Evolutionary conservation across 352 stramenopile genomes (phyloP).

Genomic region (Aphanomyces astaci): DNA sequence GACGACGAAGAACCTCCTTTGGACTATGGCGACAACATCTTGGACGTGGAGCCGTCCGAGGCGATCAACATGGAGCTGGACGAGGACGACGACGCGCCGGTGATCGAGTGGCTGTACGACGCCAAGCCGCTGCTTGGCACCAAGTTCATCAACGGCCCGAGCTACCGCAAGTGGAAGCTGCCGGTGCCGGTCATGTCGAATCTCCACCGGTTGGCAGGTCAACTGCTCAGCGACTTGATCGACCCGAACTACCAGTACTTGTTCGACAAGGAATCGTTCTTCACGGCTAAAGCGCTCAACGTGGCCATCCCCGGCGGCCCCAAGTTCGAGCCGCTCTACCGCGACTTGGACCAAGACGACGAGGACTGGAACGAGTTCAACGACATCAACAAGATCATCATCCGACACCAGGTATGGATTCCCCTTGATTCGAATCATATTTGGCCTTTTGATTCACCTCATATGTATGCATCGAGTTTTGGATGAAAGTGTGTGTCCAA

Average conservation of each 20-base stretch:
- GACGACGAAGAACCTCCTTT: conserved; percentile 98
- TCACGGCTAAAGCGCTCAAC: conserved; percentile 99
- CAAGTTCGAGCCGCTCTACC: conserved; percentile 99
- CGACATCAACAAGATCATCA: conserved; percentile 99
- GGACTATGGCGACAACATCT: conserved; percentile 95
- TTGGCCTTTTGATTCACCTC: too few species aligned
- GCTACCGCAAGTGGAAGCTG: conserved; percentile 96
- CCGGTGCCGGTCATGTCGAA: conserved; percentile 97
- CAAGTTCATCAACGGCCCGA: conserved; percentile 96
- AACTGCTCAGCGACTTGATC: conserved; percentile 94
- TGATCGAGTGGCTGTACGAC: conserved; percentile 99
- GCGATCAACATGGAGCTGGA: conserved; percentile 96
- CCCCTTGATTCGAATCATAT: too few species aligned
- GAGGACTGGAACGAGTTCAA: conserved; percentile 99
- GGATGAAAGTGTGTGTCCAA: too few species aligned
- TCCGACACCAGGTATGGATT: conserved; percentile 95
- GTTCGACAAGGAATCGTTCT: conserved; percentile 96
- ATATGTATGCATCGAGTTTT: too few species aligned
- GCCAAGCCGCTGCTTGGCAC: conserved; percentile 86
- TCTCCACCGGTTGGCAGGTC: conserved; percentile 93
- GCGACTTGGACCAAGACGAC: conserved; percentile 96
- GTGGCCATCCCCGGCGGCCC: conserved; percentile 97
- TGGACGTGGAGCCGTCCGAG: conserved; percentile 95
- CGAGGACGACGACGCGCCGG: conserved; percentile 89
- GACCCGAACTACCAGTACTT: conserved; percentile 95